Evolutionary conservation across 169 alveolate species (phyloP), one percentile per base, ranked within the genome.

Genomic region (Plasmodium falciparum): DNA sequence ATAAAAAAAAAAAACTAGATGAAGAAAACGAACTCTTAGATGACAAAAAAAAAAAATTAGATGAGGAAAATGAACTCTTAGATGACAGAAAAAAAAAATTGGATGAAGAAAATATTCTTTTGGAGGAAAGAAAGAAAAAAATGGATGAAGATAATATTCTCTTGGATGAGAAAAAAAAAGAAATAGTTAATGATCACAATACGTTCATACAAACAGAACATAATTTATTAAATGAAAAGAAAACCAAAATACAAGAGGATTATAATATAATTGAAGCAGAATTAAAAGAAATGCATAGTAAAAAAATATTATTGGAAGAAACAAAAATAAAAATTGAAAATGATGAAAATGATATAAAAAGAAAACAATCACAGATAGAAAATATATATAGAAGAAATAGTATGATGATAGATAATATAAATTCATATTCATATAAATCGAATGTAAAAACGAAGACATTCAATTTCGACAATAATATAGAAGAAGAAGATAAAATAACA

Each of bases 71-170:
- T 6, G 0, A 13, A 1, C 8, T 54, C 5, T n/a, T 72, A 0
- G 66, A 72, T 1, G 83, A 72, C 8, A 72, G 3, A 47, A 24
- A 72, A 7, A 72, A 54, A n/a, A 39, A 54, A 15, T 1, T 72
- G n/a, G 67, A 72, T 7, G 43, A 72, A 3, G 49, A 12, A 52
- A 47, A 54, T 17, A 50, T 52, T 39, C 20, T 52, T 12, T n/a
- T 72, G 9, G 66, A 72, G 1, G 83, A 72, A 22, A 72, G 29
- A 47, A 24, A 72, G 67, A 72, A 54, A 24, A 39, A 29, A n/a
- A 26, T 72, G n/a, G 67, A 72, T 3, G 43, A 72, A 9, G 49
- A 12, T 24, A 22, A 72, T 22, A 50, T 24, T 11, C 33, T 72
- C 9, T n/a, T 72, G 67, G 33, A 29, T 13, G 83, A 72, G 56